A percentile compares a stretch with the other conserved stretches of the same genome.
Evolutionary conservation across 2,329 filamentous ascomycete species (phyloP).

Genomic region (Neonectria faginata): DNA sequence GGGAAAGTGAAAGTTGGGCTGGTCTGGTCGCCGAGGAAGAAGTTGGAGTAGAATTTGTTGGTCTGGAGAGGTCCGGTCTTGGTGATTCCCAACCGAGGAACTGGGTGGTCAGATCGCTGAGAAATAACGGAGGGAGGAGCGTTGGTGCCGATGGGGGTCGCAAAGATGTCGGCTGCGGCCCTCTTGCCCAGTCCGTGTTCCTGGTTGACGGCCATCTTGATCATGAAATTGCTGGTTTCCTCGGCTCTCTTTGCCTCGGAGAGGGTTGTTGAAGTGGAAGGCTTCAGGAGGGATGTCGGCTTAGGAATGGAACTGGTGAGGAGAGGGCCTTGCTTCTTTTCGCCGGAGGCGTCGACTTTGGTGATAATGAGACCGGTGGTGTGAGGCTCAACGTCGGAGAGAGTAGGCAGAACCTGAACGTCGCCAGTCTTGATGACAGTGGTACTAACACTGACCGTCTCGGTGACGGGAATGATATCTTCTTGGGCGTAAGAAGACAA

Average conservation of each 20-base stretch:
- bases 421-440: slow-evolving; percentile 43
- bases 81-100: slow-evolving; percentile 63
- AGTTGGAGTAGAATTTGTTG: slow-evolving; percentile 86
- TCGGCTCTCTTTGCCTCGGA: slow-evolving; percentile 40
- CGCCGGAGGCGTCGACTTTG: slow-evolving; percentile 35
- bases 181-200: slow-evolving; percentile 32
- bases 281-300: slow-evolving; percentile 51
- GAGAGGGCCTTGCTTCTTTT: slow-evolving; percentile 38
- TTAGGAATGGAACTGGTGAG: slow-evolving; percentile 51
- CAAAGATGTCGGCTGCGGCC: slow-evolving; percentile 64
- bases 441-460: slow-evolving; percentile 44
- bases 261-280: slow-evolving; percentile 35
- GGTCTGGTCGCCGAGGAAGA: slow-evolving; percentile 80
- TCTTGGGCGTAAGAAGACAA: slow-evolving; percentile 42
- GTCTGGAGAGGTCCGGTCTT: slow-evolving; percentile 69
- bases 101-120: slow-evolving; percentile 67
- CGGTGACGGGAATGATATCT: slow-evolving; percentile 45
- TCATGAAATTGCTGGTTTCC: slow-evolving; percentile 27
- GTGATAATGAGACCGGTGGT: slow-evolving; percentile 48
- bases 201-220: slow-evolving; percentile 35
- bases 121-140: slow-evolving; percentile 62
- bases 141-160: slow-evolving; percentile 63
- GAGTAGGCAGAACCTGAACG: slow-evolving; percentile 45
- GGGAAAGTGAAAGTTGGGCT: slow-evolving; percentile 80
- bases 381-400: slow-evolving; percentile 48